Evolutionary conservation across 164 flowering plant genomes (phyloP), one percentile per base, ranked within the genome.

Genomic region (Santalum album): DNA sequence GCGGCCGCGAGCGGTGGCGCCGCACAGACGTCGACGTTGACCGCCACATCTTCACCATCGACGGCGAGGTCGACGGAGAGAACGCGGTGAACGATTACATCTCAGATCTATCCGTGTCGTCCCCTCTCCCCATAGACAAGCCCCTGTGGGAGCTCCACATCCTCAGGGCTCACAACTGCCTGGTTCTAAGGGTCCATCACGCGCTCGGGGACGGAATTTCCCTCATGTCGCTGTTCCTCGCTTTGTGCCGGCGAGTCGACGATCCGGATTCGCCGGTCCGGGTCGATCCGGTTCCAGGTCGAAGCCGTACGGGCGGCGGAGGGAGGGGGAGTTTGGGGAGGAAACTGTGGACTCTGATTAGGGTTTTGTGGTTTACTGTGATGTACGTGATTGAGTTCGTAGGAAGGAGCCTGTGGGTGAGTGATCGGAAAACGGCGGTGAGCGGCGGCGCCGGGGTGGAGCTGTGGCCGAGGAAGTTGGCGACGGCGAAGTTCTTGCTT

Each of bases 141-240:
- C 89, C 94, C 1, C 61, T 81, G 15, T 86, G 89, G 94, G 94
- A 86, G 54, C 14, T 83, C 9, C 89, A 86, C 53, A 4, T 81
- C 12, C 20, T 86, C 36, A 17, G 25, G 56, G 71, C 63, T 0
- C 77, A 69, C 21, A 65, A 56, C 40, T 74, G 82, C 47, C 51
- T 38, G 12, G 64, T 85, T 7, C 42, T 80, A 27, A 49, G 94
- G 25, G 25, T 82, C 23, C 94, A 86, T 43, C 94, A 86, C 56
- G 71, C 94, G 2, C 55, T 86, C 18, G 94, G 94, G 0, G 89
- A 86, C 54, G 89, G 94, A 44, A 68, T 75, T 24, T 81, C 94
- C 7, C 59, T 86, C 56, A 72, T 86, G 83, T 79, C 88, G 12
- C 29, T 81, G 67, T 52, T 81, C 35, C 55, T 80, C 17, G 63